These are phyloP conservation scores for Cryphonectria naterciae DNA, from an alignment of 2,329 filamentous ascomycete species.

Conservation along the genomic window DNA sequence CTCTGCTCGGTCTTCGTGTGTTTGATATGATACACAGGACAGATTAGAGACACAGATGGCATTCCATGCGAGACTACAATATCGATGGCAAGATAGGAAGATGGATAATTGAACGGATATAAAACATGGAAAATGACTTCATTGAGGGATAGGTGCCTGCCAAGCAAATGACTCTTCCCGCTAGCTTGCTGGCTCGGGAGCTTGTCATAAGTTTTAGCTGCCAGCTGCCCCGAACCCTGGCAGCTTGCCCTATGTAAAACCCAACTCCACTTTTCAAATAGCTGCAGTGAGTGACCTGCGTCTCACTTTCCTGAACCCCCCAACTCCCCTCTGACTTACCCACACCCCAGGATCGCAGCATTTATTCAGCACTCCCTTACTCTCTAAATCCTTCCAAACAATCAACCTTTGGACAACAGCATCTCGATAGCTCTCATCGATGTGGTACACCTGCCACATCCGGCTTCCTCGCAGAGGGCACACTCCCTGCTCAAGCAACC, in stretches of 20 bases:
- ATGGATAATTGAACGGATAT: background rate
- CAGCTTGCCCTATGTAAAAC: background rate
- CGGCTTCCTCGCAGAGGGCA: background rate
- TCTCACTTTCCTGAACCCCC: background rate
- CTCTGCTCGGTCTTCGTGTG: background rate
- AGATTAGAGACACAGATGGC: background rate
- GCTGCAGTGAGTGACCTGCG: background rate
- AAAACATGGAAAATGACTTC: background rate
- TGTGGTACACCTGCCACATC: background rate
- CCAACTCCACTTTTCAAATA: background rate
- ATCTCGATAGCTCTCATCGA: background rate
- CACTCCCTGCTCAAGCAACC: background rate
- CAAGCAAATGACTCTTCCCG: background rate
- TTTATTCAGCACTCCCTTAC: background rate
- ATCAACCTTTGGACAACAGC: background rate
- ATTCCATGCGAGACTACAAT: background rate
- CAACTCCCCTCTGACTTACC: background rate
- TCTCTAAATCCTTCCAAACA: background rate
- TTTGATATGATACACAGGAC: background rate
- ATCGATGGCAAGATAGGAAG: background rate
- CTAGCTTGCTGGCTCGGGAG: background rate
- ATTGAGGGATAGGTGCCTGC: background rate
- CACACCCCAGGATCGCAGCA: background rate
- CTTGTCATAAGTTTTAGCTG: background rate
- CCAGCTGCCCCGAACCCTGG: background rate